Evolutionary conservation across 2,329 filamentous ascomycete species (phyloP).

Genomic region (Didymellaceae sp.): DNA sequence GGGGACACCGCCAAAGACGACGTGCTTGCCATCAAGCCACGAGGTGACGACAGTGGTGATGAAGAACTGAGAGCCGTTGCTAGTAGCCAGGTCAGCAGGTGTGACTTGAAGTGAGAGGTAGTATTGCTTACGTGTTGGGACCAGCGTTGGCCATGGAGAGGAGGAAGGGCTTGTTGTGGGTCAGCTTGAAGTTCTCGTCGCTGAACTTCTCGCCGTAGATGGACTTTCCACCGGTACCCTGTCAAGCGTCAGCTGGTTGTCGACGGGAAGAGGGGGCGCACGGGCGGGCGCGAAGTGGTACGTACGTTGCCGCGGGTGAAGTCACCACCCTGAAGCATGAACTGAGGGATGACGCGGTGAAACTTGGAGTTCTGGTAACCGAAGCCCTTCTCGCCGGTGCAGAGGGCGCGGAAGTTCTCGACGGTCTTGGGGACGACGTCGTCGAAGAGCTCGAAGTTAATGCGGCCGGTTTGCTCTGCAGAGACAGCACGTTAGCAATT

Average conservation of each 20-base stretch:
- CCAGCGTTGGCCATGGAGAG: conserved; percentile 97
- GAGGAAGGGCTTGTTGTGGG: conserved; percentile 77
- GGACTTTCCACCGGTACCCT: conserved; percentile 91
- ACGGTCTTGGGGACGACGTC: conserved; percentile 86
- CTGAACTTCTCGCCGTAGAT: conserved; percentile 95
- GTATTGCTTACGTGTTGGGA: conserved; percentile 85
- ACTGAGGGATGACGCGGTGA: conserved; percentile 91
- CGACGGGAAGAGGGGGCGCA: background rate
- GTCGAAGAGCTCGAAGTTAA: conserved; percentile 90
- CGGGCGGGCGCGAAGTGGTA: too few relatives aligned
- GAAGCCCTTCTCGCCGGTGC: conserved; percentile 80
- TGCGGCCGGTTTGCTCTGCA: conserved; percentile 74
- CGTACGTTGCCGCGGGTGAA: conserved; percentile 91
- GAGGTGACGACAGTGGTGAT: conserved; percentile 71
- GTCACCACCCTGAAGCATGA: conserved; percentile 97
- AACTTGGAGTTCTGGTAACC: conserved; percentile 84
- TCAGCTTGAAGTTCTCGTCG: conserved; percentile 86
- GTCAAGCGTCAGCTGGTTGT: conserved; percentile 26
- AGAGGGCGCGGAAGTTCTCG: conserved; percentile 84
- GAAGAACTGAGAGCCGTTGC: conserved; percentile 77
- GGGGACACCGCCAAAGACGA: conserved; percentile 79
- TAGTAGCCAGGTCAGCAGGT: conserved; percentile 32
- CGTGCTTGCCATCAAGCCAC: conserved; percentile 80
- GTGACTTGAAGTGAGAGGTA: background rate
- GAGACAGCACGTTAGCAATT: conserved; percentile 22